Evolutionary conservation across 2,329 filamentous ascomycete species (phyloP), one percentile per base, ranked within the genome.

Genomic region (Verticillium tricorpus): DNA sequence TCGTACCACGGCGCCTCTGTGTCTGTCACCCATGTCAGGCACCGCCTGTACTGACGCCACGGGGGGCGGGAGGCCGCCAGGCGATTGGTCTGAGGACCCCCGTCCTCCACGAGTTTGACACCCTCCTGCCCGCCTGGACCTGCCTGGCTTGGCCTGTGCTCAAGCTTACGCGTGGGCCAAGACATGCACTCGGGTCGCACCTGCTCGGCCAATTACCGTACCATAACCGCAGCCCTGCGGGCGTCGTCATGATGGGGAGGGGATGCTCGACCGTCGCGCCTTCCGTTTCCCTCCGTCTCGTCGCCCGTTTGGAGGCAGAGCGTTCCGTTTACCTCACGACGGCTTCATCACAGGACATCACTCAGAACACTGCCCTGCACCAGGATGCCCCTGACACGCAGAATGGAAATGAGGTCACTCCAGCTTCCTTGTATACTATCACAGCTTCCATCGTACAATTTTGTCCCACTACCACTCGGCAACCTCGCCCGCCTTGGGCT

Each of bases 401-500:
- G 28, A 28, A 28, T 28, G 28, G 28, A 28, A 28, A 28, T 28
- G 5, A 5, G 4, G 4, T 28, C 28, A 28, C 28, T 17, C 45
- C 19, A 50, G 8, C 19, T 22, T 14, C 45, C 45, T 25, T 45
- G 15, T n/a, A 12, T 40, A 54, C 37, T 39, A 58, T n/a, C n/a
- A 25, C 56, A 28, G 19, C 19, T 40, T 17, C n/a, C 35, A 25
- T 57, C 28, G 15, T 56, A 56, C 54, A 56, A 8, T 19, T 32
- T 8, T 56, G 5, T n/a, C 12, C 50, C 37, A 62, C 73, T 65
- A 82, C 80, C 80, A 82, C 69, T 78, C 74, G 4, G 73, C 62
- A 17, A 82, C 68, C 75, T 82, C 79, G 17, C 79, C 82, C 0
- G 77, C 69, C 69, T 78, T 78, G 22, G 82, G 82, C 67, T 77